phyloP scores from a whole-genome alignment of 441 rosid genomes.

The Croton laevigatus region DNA sequence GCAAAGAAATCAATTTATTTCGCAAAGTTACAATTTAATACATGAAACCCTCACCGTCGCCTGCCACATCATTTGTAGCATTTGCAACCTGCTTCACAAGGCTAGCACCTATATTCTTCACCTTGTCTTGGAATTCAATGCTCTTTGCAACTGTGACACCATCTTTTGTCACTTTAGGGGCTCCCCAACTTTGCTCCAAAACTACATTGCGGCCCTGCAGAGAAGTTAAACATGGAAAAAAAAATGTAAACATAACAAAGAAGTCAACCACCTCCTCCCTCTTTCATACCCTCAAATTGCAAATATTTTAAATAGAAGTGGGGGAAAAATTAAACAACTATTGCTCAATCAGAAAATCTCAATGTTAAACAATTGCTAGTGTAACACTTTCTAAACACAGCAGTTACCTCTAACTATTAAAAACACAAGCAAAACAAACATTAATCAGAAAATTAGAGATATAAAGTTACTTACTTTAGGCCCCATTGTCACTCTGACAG shows the following conservation, averaged over 20 bases:
- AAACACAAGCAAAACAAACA: background rate
- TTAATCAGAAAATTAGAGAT: background rate
- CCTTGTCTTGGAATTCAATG: constrained; percentile 62
- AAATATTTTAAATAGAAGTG: background rate
- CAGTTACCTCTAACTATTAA: background rate
- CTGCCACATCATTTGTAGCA: constrained; percentile 79
- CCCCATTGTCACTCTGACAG: constrained; percentile 80
- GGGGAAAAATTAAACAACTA: background rate
- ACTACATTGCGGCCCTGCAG: constrained; percentile 68
- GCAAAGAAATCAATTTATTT: background rate
- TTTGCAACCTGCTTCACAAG: constrained; percentile 87
- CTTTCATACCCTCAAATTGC: background rate
- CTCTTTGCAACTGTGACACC: constrained; percentile 82
- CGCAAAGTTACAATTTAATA: background rate
- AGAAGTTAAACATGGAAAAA: background rate
- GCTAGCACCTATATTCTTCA: constrained; percentile 76
- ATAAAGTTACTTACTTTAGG: constrained; percentile 49
- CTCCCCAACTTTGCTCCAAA: constrained; percentile 74
- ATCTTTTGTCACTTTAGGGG: constrained; percentile 80
- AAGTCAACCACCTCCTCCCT: background rate
- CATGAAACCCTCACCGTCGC: constrained; percentile 52
- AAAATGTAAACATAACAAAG: background rate
- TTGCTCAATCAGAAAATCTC: background rate
- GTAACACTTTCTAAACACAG: background rate
- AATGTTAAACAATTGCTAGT: background rate